phyloP scores from a whole-genome alignment of 306 rosid species.

The Prunus campanulata region DNA sequence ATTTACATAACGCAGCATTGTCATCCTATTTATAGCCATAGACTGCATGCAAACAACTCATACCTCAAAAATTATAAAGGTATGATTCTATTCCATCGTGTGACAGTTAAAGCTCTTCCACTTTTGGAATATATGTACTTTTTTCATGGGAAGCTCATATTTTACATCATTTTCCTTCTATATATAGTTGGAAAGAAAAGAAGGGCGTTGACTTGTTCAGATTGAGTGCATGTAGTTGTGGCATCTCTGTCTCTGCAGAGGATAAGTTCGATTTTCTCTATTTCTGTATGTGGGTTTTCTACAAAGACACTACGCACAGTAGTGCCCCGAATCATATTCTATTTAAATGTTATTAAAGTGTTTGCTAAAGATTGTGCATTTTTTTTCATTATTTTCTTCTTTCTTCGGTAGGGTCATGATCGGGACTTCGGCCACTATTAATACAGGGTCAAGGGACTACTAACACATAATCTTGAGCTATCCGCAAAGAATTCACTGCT shows the following conservation, averaged over 20 bases:
- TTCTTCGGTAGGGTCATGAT: neutral
- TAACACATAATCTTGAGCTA: no score
- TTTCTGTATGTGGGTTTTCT: neutral
- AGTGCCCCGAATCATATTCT: neutral
- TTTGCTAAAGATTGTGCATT: neutral
- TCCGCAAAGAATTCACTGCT: no score
- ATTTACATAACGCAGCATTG: neutral
- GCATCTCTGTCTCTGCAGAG: neutral
- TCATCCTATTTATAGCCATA: neutral
- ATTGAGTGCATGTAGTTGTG: neutral
- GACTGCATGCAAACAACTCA: neutral
- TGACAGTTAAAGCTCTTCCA: no score
- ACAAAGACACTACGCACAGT: neutral
- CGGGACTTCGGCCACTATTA: neutral
- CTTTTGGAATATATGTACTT: no score
- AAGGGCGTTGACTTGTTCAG: conserved; percentile 1
- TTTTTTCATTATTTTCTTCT: neutral
- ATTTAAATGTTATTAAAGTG: neutral
- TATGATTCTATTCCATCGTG: no score
- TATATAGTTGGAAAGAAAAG: no score
- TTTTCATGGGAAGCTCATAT: no score
- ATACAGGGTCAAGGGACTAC: no score
- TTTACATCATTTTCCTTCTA: no score
- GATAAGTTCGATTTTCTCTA: neutral
- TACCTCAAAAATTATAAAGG: no score